Percentiles rank a stretch among this genome's conserved stretches.
Conservation (phyloP, 2,329 filamentous ascomycete species). For the Dothidotthia symphoricarpi region DNA sequence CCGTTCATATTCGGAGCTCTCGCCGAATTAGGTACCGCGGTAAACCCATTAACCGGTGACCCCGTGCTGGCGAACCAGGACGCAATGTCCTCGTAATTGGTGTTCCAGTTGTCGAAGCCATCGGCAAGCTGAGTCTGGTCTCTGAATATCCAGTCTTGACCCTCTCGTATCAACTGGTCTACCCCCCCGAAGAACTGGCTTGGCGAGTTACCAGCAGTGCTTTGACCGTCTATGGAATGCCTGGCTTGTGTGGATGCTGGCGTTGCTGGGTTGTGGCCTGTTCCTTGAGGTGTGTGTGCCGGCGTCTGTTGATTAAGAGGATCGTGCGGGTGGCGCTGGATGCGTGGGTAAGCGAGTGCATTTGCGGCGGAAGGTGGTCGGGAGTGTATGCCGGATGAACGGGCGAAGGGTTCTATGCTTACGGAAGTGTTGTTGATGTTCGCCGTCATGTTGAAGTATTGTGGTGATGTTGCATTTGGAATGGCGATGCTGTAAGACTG, state of each 20-base stretch:
- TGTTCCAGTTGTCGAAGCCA: constrained; percentile 63
- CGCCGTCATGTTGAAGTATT: constrained; percentile 25
- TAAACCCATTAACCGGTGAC: constrained; percentile 10
- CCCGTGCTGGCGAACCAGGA: constrained; percentile 28
- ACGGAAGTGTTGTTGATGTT: constrained; percentile 22
- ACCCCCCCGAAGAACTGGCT: constrained; percentile 59
- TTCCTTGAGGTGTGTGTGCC: constrained; percentile 2
- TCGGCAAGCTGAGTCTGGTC: constrained; percentile 61
- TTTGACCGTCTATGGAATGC: constrained; percentile 28
- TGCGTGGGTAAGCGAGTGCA: constrained; percentile 32
- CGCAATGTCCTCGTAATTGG: constrained; percentile 31
- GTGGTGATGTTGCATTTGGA: constrained; percentile 22
- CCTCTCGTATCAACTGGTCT: constrained; percentile 61
- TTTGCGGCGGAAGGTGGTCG: constrained; percentile 33
- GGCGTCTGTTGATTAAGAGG: constrained; percentile 21
- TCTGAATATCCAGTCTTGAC: constrained; percentile 60
- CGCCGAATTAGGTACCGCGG: constrained; percentile 2
- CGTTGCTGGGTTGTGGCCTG: constrained; percentile 9
- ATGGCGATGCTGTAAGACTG: constrained; percentile 35
- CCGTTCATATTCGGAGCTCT: constrained; percentile 16
- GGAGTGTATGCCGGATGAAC: constrained; percentile 30
- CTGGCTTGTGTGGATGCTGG: constrained; percentile 26
- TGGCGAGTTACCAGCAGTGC: constrained; percentile 42
- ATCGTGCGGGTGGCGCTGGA: constrained; percentile 26
- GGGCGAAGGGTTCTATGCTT: constrained; percentile 23